phyloP scores from a whole-genome alignment of 805 yeast genomes.

The Cyberlindnera euphorbiae region DNA sequence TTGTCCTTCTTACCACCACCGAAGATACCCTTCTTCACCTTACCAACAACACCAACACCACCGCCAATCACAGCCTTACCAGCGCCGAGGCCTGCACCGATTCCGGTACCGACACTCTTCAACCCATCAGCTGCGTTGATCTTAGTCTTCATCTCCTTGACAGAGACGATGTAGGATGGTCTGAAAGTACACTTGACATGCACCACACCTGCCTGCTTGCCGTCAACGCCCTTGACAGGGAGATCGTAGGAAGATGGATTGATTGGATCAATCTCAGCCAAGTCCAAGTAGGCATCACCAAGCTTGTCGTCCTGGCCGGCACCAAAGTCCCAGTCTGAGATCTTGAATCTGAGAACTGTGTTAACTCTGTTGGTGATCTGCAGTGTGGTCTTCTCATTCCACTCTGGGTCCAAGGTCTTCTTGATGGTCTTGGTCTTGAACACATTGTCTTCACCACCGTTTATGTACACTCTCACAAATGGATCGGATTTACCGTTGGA shows the following conservation, averaged over 20 bases:
- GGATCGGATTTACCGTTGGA: conserved; percentile 94
- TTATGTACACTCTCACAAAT: conserved; percentile 62
- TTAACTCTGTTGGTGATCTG: conserved; percentile 58
- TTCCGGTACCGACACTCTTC: conserved; percentile 46
- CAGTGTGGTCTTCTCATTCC: conserved; percentile 67
- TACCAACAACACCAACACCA: conserved; percentile 40
- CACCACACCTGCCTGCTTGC: conserved; percentile 52
- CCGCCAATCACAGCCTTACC: conserved; percentile 40
- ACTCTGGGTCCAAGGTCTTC: conserved; percentile 85
- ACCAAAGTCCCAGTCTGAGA: conserved; percentile 93
- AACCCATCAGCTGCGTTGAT: conserved; percentile 43
- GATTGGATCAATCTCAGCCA: conserved; percentile 59
- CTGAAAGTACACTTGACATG: conserved; percentile 56
- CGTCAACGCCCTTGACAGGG: conserved; percentile 40
- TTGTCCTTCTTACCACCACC: conserved; percentile 26
- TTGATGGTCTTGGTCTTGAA: conserved; percentile 76
- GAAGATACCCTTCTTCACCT: conserved; percentile 36
- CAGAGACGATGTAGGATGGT: conserved; percentile 61
- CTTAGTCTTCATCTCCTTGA: conserved; percentile 33
- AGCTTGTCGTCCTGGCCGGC: conserved; percentile 78
- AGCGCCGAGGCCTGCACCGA: conserved; percentile 40
- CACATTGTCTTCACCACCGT: conserved; percentile 53
- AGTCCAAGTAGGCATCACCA: conserved; percentile 56
- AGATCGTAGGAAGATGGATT: conserved; percentile 46
- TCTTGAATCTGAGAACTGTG: conserved; percentile 50